Percentiles rank a stretch among this genome's conserved stretches.
Conservation (phyloP, 208 protist genomes). For the Trypanosoma melophagium region DNA sequence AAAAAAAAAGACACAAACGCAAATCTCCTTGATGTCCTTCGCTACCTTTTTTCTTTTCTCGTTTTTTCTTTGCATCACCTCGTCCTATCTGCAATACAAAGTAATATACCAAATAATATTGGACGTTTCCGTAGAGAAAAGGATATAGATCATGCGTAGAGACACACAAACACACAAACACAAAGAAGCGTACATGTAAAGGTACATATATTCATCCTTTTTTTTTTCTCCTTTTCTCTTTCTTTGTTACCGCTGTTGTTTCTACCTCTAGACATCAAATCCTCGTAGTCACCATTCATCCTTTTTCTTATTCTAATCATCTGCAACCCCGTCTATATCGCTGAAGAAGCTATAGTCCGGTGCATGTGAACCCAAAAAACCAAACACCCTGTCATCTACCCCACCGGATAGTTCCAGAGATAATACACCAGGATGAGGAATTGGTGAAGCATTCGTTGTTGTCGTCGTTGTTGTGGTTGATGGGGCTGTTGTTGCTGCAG, state of each 20-base stretch:
- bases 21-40: not conserved
- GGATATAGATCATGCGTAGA: too few relatives aligned
- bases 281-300: not conserved
- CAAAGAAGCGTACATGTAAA: not conserved
- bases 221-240: slow-evolving; percentile 4
- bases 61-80: slow-evolving; percentile 4
- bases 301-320: slow-evolving; percentile 12
- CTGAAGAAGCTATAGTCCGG: slow-evolving; percentile 29
- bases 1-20: not conserved
- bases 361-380: slow-evolving; percentile 12
- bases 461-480: not conserved
- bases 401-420: not conserved
- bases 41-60: not conserved
- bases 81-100: too few relatives aligned
- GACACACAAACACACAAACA: not conserved
- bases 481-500: not conserved
- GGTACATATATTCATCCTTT: not conserved
- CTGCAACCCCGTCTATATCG: slow-evolving; percentile 29
- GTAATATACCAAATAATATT: too few relatives aligned
- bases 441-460: not conserved
- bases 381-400: slow-evolving; percentile 33
- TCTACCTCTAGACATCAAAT: not conserved
- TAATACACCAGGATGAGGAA: not conserved
- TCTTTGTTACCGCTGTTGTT: not conserved
- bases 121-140: too few relatives aligned